Conservation (phyloP, 495 filamentous ascomycete species). For the Astrocystis sublimbata region DNA sequence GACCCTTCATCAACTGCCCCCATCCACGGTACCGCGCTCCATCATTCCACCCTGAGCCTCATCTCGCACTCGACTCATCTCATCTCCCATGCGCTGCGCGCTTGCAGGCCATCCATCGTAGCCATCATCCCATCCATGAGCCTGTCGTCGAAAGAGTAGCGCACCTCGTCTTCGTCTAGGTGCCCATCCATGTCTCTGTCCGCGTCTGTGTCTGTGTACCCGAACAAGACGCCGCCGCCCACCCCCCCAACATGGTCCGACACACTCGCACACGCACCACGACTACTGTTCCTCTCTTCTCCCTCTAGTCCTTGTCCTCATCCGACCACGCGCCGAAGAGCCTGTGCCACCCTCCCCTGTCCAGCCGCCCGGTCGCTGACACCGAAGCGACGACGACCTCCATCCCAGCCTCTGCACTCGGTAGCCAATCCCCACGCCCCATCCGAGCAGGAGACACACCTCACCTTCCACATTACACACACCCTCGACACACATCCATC, state of each 20-base stretch:
- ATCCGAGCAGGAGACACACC: conserved; percentile 9
- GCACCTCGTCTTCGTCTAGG: background rate
- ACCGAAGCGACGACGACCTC: no score
- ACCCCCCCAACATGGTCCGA: conserved; percentile 9
- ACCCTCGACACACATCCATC: conserved; percentile 25
- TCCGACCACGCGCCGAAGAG: no score
- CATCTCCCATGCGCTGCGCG: no score
- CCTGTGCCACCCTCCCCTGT: no score
- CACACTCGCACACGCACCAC: background rate
- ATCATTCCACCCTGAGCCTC: no score
- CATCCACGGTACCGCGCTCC: no score
- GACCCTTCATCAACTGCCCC: background rate
- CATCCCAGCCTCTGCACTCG: no score
- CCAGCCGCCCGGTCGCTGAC: no score
- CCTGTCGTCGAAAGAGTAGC: no score
- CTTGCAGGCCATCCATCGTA: background rate
- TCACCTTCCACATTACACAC: background rate
- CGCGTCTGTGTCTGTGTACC: background rate
- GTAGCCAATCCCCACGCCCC: background rate
- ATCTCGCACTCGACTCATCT: no score
- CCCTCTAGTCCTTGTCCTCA: background rate
- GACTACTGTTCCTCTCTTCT: background rate
- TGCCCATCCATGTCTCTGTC: background rate
- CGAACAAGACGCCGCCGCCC: background rate
- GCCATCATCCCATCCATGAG: background rate